Percentiles rank a stretch among this genome's conserved stretches.
Conservation (phyloP, 495 filamentous ascomycete genomes). For the Daldinia decipiens region DNA sequence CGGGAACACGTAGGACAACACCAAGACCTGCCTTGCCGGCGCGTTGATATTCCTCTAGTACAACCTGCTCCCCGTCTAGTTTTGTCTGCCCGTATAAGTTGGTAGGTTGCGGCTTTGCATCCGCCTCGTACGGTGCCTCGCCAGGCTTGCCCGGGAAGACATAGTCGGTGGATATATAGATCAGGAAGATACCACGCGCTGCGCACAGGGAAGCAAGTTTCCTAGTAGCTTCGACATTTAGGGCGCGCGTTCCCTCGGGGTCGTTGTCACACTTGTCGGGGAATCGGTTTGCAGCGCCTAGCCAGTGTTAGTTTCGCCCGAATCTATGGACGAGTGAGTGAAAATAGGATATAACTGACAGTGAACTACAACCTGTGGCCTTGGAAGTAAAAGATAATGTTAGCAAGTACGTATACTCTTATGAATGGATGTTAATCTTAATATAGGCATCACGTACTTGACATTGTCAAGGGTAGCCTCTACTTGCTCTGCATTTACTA, state of each 20-base stretch:
- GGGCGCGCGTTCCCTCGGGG: conserved; percentile 74
- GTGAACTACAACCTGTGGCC: conserved; percentile 85
- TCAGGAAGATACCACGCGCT: conserved; percentile 70
- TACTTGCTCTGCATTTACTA: conserved; percentile 70
- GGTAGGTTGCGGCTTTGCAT: conserved; percentile 71
- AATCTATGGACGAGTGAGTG: not conserved
- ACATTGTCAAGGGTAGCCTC: conserved; percentile 68
- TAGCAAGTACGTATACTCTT: not conserved
- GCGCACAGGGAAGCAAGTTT: conserved; percentile 73
- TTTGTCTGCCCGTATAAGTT: conserved; percentile 93
- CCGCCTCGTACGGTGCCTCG: conserved; percentile 84
- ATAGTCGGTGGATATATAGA: conserved; percentile 97
- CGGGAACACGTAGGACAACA: conserved; percentile 84
- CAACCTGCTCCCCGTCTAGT: conserved; percentile 81
- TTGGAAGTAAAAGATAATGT: conserved; percentile 45
- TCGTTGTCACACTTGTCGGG: conserved; percentile 86
- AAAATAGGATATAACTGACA: conserved; percentile 61
- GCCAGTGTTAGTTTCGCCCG: conserved; percentile 11
- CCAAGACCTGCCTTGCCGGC: conserved; percentile 64
- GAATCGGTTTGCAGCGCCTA: conserved; percentile 90
- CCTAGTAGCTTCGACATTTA: conserved; percentile 80
- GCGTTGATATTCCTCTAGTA: conserved; percentile 66
- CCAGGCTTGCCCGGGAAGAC: conserved; percentile 85
- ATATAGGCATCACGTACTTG: conserved; percentile 59
- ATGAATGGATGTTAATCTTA: not conserved